Evolutionary conservation across 2,329 filamentous ascomycete species (phyloP).

Genomic region (Colletotrichum trifolii): DNA sequence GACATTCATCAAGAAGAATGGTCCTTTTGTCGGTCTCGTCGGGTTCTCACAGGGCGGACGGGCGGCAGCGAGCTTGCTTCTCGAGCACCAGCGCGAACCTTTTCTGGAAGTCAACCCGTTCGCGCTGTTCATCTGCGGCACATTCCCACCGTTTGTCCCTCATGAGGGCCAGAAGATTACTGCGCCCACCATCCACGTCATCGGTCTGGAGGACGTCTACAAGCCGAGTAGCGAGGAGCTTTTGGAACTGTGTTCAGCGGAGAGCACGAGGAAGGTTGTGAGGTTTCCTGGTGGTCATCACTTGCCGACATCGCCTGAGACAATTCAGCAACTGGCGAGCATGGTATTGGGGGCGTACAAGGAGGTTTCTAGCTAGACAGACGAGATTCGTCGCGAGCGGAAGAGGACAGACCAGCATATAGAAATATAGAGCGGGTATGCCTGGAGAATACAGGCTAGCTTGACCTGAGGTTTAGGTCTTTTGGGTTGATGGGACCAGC

Average conservation of each 20-base stretch:
- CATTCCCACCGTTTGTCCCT: conserved; percentile 28
- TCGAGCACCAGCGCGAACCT: conserved; percentile 31
- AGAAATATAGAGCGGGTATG: too few relatives aligned
- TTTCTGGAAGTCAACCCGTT: conserved; percentile 19
- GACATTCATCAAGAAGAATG: conserved; percentile 28
- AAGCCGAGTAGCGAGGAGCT: conserved; percentile 24
- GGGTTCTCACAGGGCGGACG: conserved; percentile 33
- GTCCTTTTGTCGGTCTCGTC: conserved; percentile 27
- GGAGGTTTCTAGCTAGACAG: conserved; percentile 9
- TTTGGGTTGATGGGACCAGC: too few relatives aligned
- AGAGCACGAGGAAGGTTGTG: conserved; percentile 20
- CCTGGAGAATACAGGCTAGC: too few relatives aligned
- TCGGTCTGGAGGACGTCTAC: conserved; percentile 28
- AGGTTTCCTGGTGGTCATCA: conserved; percentile 28
- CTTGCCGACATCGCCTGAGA: conserved; percentile 23
- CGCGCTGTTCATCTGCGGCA: conserved; percentile 31
- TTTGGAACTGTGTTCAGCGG: conserved; percentile 14
- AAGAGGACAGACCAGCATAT: too few relatives aligned
- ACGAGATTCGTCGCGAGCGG: too few relatives aligned
- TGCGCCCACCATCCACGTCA: conserved; percentile 24
- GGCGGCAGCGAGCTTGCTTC: conserved; percentile 26
- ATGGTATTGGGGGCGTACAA: conserved; percentile 23
- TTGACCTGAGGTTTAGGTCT: too few relatives aligned
- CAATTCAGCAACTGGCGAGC: conserved; percentile 21
- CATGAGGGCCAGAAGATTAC: conserved; percentile 17